Conservation (phyloP, 2,329 filamentous ascomycete species). For the Fusarium goolgardi region DNA sequence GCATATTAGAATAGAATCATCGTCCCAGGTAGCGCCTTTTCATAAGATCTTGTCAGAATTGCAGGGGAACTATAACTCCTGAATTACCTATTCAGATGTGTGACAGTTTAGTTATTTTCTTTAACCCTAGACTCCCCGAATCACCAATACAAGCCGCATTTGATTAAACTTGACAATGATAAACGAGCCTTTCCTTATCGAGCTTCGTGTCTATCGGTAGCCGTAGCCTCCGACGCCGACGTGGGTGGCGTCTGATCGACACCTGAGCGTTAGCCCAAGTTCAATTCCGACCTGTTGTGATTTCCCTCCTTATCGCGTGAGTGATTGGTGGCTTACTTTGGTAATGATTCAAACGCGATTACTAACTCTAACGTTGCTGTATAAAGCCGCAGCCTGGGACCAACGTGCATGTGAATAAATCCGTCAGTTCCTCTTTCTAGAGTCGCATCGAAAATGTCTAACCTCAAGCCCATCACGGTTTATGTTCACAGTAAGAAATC, state of each 20-base stretch:
- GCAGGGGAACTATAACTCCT: background rate
- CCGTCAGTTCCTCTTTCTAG: background rate
- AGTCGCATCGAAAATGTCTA: background rate
- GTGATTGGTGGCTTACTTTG: background rate
- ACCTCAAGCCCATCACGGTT: background rate
- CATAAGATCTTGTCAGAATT: background rate
- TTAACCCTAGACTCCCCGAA: background rate
- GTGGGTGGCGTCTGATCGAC: background rate
- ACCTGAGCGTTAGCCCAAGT: background rate
- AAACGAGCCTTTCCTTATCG: background rate
- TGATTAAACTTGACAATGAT: background rate
- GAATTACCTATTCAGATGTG: background rate
- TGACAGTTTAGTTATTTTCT: background rate
- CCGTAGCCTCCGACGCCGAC: background rate
- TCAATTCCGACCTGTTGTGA: background rate
- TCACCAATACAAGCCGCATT: background rate
- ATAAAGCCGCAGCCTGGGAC: background rate
- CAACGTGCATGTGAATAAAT: background rate
- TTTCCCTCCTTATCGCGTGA: background rate
- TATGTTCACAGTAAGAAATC: background rate
- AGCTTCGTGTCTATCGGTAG: background rate
- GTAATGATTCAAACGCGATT: background rate
- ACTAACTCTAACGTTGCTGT: background rate
- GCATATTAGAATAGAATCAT: accelerated
- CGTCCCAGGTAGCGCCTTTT: too few species aligned